Conservation (phyloP, 192 early-diverging fungal genomes). For the Coemansia sp. region DNA sequence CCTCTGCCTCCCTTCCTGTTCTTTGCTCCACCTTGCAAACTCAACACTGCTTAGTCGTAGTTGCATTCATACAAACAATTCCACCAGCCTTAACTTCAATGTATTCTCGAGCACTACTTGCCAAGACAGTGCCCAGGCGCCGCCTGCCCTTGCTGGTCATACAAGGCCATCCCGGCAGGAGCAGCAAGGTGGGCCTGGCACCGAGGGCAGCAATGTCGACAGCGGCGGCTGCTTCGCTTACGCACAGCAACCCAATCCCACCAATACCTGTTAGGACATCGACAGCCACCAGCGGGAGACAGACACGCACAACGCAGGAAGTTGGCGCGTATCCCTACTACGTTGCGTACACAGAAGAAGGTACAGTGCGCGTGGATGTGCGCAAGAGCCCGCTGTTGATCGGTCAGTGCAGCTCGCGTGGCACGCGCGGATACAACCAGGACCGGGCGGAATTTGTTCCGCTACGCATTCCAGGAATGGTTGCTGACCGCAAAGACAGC, state of each 20-base stretch:
- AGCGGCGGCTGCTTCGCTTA: not conserved
- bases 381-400: slow-evolving; percentile 52
- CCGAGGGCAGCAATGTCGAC: slow-evolving; percentile 7
- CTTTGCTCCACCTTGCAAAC: too few relatives aligned
- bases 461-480: slow-evolving; percentile 52
- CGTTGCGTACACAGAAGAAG: slow-evolving; percentile 45
- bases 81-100: not conserved
- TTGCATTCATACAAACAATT: too few relatives aligned
- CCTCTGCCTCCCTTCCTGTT: too few relatives aligned
- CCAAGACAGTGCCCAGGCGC: not conserved
- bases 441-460: slow-evolving; percentile 50
- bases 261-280: not conserved
- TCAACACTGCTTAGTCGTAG: too few relatives aligned
- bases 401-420: slow-evolving; percentile 41
- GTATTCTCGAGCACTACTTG: slow-evolving; percentile 10
- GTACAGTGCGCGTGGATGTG: slow-evolving; percentile 50
- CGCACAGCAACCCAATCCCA: not conserved
- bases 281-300: not conserved
- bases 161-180: not conserved
- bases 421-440: slow-evolving; percentile 49
- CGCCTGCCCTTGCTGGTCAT: slow-evolving; percentile 2
- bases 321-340: slow-evolving; percentile 36
- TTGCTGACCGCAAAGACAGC: slow-evolving; percentile 38
- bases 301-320: not conserved
- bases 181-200: not conserved